phyloP scores from a whole-genome alignment of 2,329 filamentous ascomycete genomes.

The Claviceps spartinae region DNA sequence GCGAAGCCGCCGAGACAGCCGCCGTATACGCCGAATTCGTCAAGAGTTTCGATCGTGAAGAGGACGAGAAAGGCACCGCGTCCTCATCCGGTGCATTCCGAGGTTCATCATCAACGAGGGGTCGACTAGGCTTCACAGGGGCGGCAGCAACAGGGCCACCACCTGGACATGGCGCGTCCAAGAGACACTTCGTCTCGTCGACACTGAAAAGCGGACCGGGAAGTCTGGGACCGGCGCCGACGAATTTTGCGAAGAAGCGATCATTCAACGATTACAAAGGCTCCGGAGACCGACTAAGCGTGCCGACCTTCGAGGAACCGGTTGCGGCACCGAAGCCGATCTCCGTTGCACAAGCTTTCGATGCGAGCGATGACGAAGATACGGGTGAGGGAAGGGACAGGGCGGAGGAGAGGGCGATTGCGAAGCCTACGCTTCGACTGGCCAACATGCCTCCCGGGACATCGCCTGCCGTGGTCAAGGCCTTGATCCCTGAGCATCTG shows the following conservation, averaged over 20 bases:
- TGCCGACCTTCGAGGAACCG: slow-evolving; percentile 26
- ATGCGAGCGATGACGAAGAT: slow-evolving; percentile 49
- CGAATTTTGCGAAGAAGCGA: slow-evolving; percentile 39
- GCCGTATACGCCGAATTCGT: slow-evolving; percentile 81
- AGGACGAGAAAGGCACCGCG: slow-evolving; percentile 22
- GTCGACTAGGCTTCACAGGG: slow-evolving; percentile 4
- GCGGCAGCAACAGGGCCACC: not conserved
- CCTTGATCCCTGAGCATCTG: slow-evolving; percentile 44
- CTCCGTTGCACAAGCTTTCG: slow-evolving; percentile 56
- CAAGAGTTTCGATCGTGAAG: slow-evolving; percentile 58
- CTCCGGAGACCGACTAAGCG: slow-evolving; percentile 21
- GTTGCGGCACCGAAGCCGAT: slow-evolving; percentile 27
- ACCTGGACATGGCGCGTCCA: slow-evolving; percentile 17
- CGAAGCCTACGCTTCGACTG: slow-evolving; percentile 49
- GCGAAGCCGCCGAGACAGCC: slow-evolving; percentile 76
- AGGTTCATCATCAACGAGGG: slow-evolving; percentile 6
- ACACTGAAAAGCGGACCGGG: slow-evolving; percentile 47
- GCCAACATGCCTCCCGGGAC: slow-evolving; percentile 47
- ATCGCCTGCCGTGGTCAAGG: slow-evolving; percentile 45
- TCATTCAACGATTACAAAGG: slow-evolving; percentile 26
- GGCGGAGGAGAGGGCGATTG: slow-evolving; percentile 43
- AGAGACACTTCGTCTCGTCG: slow-evolving; percentile 52
- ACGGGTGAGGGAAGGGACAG: slow-evolving; percentile 27
- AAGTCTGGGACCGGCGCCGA: slow-evolving; percentile 41
- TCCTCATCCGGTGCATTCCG: slow-evolving; percentile 10